These are phyloP conservation scores for Cyberlindnera sargentensis DNA, from an alignment of 805 yeast species.

Conservation along the genomic window DNA sequence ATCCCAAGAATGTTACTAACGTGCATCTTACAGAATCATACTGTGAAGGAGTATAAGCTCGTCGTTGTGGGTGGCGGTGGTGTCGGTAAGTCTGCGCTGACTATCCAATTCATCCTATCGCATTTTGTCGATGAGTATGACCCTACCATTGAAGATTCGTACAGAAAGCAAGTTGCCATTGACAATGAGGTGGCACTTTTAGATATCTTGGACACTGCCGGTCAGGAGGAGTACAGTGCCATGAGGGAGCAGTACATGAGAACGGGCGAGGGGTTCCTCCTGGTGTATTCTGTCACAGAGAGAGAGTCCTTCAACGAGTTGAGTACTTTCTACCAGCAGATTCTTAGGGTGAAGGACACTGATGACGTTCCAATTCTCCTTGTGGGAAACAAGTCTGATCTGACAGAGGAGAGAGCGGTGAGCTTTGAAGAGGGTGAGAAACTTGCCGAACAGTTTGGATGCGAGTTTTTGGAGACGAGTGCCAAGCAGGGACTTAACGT, in stretches of 20 bases:
- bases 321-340: slow-evolving; percentile 71
- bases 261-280: slow-evolving; percentile 88
- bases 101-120: slow-evolving; percentile 89
- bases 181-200: slow-evolving; percentile 71
- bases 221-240: slow-evolving; percentile 94
- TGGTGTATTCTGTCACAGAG: slow-evolving; percentile 85
- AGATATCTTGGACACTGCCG: slow-evolving; percentile 96
- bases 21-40: slow-evolving; percentile 15
- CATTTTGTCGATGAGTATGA: slow-evolving; percentile 97
- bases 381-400: slow-evolving; percentile 76
- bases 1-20: no score
- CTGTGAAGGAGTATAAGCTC: slow-evolving; percentile 72
- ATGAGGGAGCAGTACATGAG: slow-evolving; percentile 94
- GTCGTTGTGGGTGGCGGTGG: slow-evolving; percentile 99
- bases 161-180: slow-evolving; percentile 79
- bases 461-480: slow-evolving; percentile 83
- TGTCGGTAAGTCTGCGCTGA: slow-evolving; percentile 95
- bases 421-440: slow-evolving; percentile 55
- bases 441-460: slow-evolving; percentile 57
- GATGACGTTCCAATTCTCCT: slow-evolving; percentile 71
- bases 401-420: slow-evolving; percentile 71
- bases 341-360: slow-evolving; percentile 68
- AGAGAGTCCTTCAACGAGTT: slow-evolving; percentile 81
- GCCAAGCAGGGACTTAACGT: slow-evolving; percentile 91
- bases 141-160: slow-evolving; percentile 93